phyloP scores from a whole-genome alignment of 2,329 filamentous ascomycete genomes.

The Aspergillus sp. region DNA sequence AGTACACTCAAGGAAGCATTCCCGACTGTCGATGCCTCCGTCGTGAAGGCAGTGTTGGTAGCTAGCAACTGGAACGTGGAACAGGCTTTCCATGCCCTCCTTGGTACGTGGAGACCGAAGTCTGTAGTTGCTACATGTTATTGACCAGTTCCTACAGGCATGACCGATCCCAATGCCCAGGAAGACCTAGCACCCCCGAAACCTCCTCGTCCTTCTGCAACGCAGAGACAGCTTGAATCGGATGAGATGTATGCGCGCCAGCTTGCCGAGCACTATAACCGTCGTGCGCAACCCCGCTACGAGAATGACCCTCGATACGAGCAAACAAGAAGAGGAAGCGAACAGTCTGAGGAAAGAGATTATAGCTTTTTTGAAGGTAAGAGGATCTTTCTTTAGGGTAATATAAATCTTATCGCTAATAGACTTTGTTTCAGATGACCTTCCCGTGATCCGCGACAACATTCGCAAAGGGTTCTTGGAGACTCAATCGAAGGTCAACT shows the following conservation, averaged over 20 bases:
- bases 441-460: conserved; percentile 89
- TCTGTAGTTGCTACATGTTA: neutral
- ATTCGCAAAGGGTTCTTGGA: conserved; percentile 91
- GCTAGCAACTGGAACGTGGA: conserved; percentile 87
- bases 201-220: conserved; percentile 69
- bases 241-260: conserved; percentile 91
- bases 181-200: conserved; percentile 64
- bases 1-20: conserved; percentile 91
- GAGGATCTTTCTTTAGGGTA: neutral
- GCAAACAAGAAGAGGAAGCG: conserved; percentile 50
- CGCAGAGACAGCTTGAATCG: conserved; percentile 76
- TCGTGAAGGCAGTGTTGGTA: conserved; percentile 81
- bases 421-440: conserved; percentile 59
- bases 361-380: conserved; percentile 83
- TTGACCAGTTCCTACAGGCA: conserved; percentile 46
- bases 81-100: conserved; percentile 88
- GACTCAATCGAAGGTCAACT: conserved; percentile 88
- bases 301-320: conserved; percentile 33
- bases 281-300: conserved; percentile 24
- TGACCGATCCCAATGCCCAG: conserved; percentile 74
- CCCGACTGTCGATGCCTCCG: conserved; percentile 70
- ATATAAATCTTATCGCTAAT: conserved; percentile 8
- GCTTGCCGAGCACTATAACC: conserved; percentile 83
- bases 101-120: conserved; percentile 53
- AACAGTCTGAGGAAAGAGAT: conserved; percentile 64